A percentile compares a stretch with the other conserved stretches of the same genome.
Conservation (phyloP, 495 filamentous ascomycete species). For the Trichoderma asperelloides region DNA sequence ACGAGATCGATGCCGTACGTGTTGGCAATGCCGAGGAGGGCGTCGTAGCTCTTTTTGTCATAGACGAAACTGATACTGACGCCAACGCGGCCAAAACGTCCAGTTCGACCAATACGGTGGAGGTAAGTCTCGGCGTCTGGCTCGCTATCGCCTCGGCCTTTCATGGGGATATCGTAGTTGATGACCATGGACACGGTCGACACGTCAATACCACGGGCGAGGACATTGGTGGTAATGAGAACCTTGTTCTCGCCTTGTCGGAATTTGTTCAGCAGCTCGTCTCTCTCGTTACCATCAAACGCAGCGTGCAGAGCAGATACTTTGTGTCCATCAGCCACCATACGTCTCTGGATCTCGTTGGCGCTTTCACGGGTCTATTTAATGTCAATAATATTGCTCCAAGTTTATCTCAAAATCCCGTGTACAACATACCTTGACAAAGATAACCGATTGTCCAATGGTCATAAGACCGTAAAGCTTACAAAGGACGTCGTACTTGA, state of each 20-base stretch:
- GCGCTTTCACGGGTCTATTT: constrained; percentile 70
- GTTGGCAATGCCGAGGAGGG: constrained; percentile 65
- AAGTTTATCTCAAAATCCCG: neutral
- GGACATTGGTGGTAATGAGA: constrained; percentile 96
- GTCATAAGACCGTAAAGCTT: constrained; percentile 93
- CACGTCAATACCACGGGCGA: constrained; percentile 95
- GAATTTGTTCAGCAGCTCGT: constrained; percentile 80
- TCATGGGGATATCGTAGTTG: constrained; percentile 78
- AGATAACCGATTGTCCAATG: constrained; percentile 94
- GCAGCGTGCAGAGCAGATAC: constrained; percentile 82
- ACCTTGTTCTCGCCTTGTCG: constrained; percentile 81
- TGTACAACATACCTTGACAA: constrained; percentile 61
- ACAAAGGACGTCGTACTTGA: constrained; percentile 82
- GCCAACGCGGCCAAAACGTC: constrained; percentile 94
- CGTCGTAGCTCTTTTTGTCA: constrained; percentile 63
- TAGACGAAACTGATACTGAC: constrained; percentile 88
- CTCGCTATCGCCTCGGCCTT: constrained; percentile 35
- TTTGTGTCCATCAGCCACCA: constrained; percentile 81
- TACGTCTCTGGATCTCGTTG: constrained; percentile 68
- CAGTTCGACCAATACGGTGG: constrained; percentile 95
- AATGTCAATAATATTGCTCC: constrained; percentile 16
- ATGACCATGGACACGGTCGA: constrained; percentile 94
- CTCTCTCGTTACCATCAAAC: constrained; percentile 73
- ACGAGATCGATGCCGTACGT: constrained; percentile 53
- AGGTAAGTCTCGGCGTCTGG: constrained; percentile 92